Percentiles rank a stretch among this genome's conserved stretches.
These are phyloP conservation scores for Priceomyces castillae DNA, from an alignment of 805 yeast genomes.

Conservation along the genomic window DNA sequence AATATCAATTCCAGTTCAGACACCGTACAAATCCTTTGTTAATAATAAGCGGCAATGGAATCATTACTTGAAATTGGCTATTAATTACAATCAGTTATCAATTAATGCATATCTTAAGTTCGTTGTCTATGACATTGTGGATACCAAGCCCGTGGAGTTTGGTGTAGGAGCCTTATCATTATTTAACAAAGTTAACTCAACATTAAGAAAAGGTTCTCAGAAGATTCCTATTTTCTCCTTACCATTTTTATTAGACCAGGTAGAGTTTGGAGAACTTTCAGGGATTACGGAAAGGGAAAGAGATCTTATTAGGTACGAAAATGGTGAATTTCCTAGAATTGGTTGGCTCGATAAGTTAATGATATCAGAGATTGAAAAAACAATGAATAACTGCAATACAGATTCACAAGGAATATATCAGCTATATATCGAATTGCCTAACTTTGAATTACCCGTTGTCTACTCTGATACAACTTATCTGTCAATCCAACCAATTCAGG, in stretches of 20 bases:
- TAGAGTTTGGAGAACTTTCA: slow-evolving; percentile 19
- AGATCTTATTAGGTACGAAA: slow-evolving; percentile 59
- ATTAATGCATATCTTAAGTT: slow-evolving; percentile 58
- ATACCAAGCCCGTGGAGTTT: slow-evolving; percentile 50
- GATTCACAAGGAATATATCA: slow-evolving; percentile 15
- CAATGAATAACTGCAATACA: slow-evolving; percentile 1
- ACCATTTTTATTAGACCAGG: slow-evolving; percentile 15
- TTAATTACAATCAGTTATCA: slow-evolving; percentile 69
- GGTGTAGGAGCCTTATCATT: slow-evolving; percentile 60
- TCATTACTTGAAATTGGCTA: slow-evolving; percentile 70
- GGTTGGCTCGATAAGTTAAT: slow-evolving; percentile 77
- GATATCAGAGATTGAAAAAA: slow-evolving; percentile 49
- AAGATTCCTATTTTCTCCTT: slow-evolving; percentile 31
- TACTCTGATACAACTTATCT: slow-evolving; percentile 34
- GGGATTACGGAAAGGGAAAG: slow-evolving; percentile 41
- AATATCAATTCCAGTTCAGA: slow-evolving; percentile 31
- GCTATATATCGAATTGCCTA: slow-evolving; percentile 40
- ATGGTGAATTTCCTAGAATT: slow-evolving; percentile 57
- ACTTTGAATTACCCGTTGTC: slow-evolving; percentile 42
- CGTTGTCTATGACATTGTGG: slow-evolving; percentile 65
- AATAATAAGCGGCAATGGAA: slow-evolving; percentile 56
- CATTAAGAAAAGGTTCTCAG: slow-evolving; percentile 72
- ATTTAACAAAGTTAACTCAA: slow-evolving; percentile 52
- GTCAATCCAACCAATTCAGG: neutral
- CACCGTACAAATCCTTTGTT: slow-evolving; percentile 33